Conservation (phyloP, 2,329 filamentous ascomycete species). For the Byssochlamys sp. region DNA sequence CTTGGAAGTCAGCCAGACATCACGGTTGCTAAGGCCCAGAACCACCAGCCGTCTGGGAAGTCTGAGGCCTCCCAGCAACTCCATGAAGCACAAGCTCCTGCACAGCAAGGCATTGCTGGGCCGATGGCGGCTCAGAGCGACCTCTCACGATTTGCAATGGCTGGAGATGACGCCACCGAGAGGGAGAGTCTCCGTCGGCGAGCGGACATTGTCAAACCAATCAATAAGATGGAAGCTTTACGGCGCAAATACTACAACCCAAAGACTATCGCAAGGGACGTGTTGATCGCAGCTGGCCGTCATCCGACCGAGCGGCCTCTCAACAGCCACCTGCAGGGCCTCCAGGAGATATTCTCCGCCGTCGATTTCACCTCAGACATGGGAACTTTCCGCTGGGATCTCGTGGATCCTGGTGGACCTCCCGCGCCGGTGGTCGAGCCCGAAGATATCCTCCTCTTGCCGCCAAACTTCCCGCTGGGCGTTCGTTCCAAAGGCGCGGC, state of each 20-base stretch:
- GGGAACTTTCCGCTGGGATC: constrained; percentile 51
- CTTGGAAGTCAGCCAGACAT: neutral
- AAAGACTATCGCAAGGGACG: constrained; percentile 53
- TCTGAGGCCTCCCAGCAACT: neutral
- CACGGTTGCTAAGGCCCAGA: neutral
- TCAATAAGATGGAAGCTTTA: constrained; percentile 30
- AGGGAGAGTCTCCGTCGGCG: constrained; percentile 19
- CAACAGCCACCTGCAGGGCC: constrained; percentile 49
- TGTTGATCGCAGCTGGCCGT: constrained; percentile 52
- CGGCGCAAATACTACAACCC: constrained; percentile 48
- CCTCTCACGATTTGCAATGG: constrained; percentile 5
- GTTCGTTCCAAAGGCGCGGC: constrained; percentile 1
- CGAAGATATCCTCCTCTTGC: constrained; percentile 15
- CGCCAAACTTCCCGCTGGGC: constrained; percentile 12
- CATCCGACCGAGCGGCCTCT: constrained; percentile 51
- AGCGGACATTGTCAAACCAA: constrained; percentile 33
- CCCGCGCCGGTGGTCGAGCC: constrained; percentile 19
- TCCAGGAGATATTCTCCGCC: constrained; percentile 33
- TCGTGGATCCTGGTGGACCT: constrained; percentile 49
- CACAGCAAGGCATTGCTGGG: neutral
- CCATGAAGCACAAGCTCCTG: neutral
- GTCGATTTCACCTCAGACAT: constrained; percentile 44
- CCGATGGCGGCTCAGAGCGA: constrained; percentile 1
- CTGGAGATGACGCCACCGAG: constrained; percentile 6
- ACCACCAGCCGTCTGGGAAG: neutral